Conservation (phyloP, 2,329 filamentous ascomycete species). For the Ophiostoma quercus region DNA sequence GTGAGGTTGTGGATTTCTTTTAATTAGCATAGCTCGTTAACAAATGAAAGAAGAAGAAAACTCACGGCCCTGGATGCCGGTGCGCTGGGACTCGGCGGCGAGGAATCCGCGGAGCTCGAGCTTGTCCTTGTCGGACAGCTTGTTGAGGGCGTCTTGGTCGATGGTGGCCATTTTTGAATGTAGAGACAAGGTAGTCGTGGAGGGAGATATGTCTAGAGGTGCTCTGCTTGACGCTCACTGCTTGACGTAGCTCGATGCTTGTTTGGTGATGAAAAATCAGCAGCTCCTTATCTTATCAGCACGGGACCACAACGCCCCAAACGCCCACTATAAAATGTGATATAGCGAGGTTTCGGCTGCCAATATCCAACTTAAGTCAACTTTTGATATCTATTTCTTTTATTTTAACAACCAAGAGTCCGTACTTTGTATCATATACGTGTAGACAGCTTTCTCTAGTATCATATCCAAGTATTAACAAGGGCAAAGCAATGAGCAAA, state of each 20-base stretch:
- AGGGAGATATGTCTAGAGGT: background rate
- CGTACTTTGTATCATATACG: background rate
- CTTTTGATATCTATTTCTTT: background rate
- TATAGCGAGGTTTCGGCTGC: background rate
- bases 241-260: slow-evolving; percentile 16
- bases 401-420: background rate
- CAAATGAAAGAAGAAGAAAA: background rate
- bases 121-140: slow-evolving; percentile 74
- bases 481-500: background rate
- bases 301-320: slow-evolving; percentile 19
- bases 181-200: background rate
- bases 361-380: background rate
- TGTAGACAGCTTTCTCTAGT: background rate
- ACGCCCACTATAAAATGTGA: background rate
- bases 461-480: background rate
- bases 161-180: background rate
- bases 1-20: slow-evolving; percentile 52
- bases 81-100: slow-evolving; percentile 77
- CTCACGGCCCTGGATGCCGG: slow-evolving; percentile 59
- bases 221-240: background rate
- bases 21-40: background rate
- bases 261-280: slow-evolving; percentile 21
- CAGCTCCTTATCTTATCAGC: slow-evolving; percentile 27
- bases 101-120: slow-evolving; percentile 83
- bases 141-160: slow-evolving; percentile 12